A percentile compares a stretch with the other conserved stretches of the same genome.
These are phyloP conservation scores for Tylopilus intermedius DNA, from an alignment of 768 basidiomycete genomes.

Conservation along the genomic window DNA sequence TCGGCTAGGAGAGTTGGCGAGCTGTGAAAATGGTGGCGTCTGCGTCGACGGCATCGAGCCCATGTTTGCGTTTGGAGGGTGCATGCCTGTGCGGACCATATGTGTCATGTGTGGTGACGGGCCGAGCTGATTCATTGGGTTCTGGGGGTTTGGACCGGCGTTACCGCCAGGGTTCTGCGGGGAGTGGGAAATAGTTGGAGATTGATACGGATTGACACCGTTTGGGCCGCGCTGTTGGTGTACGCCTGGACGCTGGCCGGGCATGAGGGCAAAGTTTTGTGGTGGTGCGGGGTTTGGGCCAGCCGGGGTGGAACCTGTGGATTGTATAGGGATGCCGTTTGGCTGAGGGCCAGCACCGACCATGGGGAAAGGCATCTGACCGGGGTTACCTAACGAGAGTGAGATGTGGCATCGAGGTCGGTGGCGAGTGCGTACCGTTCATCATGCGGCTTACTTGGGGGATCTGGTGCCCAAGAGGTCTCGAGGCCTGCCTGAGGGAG, in stretches of 20 bases:
- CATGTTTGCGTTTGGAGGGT: conserved; percentile 42
- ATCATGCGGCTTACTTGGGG: conserved; percentile 27
- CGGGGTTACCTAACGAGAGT: conserved; percentile 23
- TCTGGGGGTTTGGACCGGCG: conserved; percentile 27
- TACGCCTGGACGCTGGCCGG: conserved; percentile 28
- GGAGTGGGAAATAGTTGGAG: conserved; percentile 61
- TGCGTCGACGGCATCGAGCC: conserved; percentile 36
- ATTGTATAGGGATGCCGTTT: conserved; percentile 41
- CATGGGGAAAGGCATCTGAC: conserved; percentile 24
- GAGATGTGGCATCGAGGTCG: conserved; percentile 17
- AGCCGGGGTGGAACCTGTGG: conserved; percentile 21
- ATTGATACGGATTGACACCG: conserved; percentile 50
- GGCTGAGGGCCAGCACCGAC: conserved; percentile 35
- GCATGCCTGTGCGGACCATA: conserved; percentile 43
- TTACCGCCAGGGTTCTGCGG: conserved; percentile 43
- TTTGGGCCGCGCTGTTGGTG: conserved; percentile 43
- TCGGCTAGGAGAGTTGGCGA: conserved; percentile 56
- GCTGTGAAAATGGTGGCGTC: conserved; percentile 39
- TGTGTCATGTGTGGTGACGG: conserved; percentile 49
- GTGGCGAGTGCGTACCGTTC: conserved; percentile 31
- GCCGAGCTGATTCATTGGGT: conserved; percentile 48
- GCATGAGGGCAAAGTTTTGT: conserved; percentile 32
- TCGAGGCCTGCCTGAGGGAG: conserved; percentile 30
- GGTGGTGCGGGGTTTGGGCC: conserved; percentile 29
- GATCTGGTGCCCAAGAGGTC: conserved; percentile 25